Evolutionary conservation across 23 red algal genomes (phyloP).

Genomic region (Agarophyton chilense): DNA sequence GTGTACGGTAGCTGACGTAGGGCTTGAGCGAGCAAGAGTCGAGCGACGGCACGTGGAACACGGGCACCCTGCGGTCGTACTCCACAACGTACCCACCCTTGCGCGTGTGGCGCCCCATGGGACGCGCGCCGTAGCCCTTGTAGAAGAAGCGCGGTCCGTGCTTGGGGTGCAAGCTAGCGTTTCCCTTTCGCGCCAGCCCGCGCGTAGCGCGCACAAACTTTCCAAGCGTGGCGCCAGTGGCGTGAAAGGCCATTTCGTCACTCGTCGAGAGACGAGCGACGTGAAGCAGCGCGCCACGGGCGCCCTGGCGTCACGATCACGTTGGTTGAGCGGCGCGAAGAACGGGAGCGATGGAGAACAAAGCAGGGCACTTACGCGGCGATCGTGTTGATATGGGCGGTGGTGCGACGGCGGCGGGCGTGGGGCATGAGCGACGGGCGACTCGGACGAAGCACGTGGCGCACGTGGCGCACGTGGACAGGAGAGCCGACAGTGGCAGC

Average conservation of each 20-base stretch:
- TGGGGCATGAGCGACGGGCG: background rate
- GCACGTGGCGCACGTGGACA: background rate
- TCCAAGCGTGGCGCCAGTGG: background rate
- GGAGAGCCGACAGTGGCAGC: background rate
- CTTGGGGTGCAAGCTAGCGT: conserved; percentile 69
- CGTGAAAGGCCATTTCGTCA: background rate
- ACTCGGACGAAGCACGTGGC: background rate
- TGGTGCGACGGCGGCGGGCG: background rate
- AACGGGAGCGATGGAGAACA: no score
- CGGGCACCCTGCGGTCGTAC: conserved; percentile 31
- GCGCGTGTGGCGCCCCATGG: conserved; percentile 74
- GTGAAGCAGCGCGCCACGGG: no score
- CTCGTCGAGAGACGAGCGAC: background rate
- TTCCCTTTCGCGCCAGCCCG: conserved; percentile 57
- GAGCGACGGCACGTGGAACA: conserved; percentile 31
- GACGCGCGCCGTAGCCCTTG: conserved; percentile 64
- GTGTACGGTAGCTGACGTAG: conserved; percentile 50
- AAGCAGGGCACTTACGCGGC: no score
- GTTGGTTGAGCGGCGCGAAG: no score
- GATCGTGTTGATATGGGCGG: no score
- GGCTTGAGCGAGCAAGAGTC: conserved; percentile 15
- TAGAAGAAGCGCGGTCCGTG: conserved; percentile 51
- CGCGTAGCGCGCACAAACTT: background rate
- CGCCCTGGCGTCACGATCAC: no score
- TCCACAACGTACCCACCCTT: conserved; percentile 63